Base-by-base conservation (phyloP, 768 basidiomycete species). In the Leccinum barrowsii region DNA sequence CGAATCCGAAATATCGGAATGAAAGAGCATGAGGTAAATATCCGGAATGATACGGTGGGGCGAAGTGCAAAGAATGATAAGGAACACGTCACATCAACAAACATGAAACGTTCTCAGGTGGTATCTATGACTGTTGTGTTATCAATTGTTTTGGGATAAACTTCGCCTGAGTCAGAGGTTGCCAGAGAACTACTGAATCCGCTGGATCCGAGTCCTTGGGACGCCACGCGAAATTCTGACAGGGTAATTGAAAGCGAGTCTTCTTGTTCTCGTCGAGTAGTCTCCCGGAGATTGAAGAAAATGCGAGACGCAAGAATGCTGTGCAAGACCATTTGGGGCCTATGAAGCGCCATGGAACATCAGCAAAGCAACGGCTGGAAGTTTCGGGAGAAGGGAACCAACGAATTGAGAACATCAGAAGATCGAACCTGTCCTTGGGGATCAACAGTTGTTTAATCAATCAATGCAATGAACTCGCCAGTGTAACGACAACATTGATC, bases 251-350 rank as follows among this genome's bases (percentile, higher is more conserved):
- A 47, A 13, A 35, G n/a, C 2, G 50, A 19, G 6, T 2, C 26
- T 6, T 4, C 3, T 50, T 63, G 40, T 50, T 59, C 59, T 55
- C 12, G 47, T 49, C n/a, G 64, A 15, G n/a, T 22, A 7, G 66
- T 65, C 51, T 67, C 60, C 50, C 55, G 65, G 28, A 67, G 66
- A 51, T 67, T 65, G 24, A 67, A 67, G 48, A 67, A 66, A 44
- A 67, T 56, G 3, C 63, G 66, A n/a, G 66, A 67, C 2, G 66
- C 57, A 53, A 67, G 66, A 34, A 67, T 59, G 19, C 66, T 67
- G 24, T 68, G 66, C 55, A 59, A 40, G 22, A 58, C 66, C 50
- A 68, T 34, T 28, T 68, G 66, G 26, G 61, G 64, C 19, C 66
- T 67, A 21, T 2, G 10, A 40, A 40, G 17, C 13, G 48, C 47